Evolutionary conservation across 176 grass and related monocot genomes (phyloP), one percentile per base, ranked within the genome.

Genomic region (Tuctoria greenei): DNA sequence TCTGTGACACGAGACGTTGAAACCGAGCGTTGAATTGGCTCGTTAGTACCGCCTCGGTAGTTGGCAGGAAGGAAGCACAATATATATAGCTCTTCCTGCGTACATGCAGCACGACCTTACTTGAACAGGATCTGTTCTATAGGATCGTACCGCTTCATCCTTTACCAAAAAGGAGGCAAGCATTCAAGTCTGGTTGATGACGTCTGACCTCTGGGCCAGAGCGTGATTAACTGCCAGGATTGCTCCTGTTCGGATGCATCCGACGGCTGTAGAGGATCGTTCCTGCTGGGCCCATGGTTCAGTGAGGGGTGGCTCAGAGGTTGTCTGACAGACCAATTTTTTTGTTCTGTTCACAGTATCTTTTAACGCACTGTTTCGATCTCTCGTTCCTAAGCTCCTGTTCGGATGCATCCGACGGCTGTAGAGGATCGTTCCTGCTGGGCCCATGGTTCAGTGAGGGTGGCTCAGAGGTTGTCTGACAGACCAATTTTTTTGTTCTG

Each of bases 121-220:
- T 76, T 64, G 67, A 80, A 71, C 67, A 80, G 66, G 66, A 81
- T 81, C 57, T 81, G 56, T 63, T 63, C 67, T 71, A 71, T 64
- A 72, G 44, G 34, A 5, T 64, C 47, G 51, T 54, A 54, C 51
- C 20, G 51, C 51, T 58, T 21, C 39, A 64, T 44, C 41, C 74
- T 57, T 57, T 25, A 57, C 54, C n/a, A 57, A 24, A 57, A 25
- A 57, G n/a, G 54, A 57, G 54, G 54, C 54, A 57, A 57, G 54
- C 54, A 18, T 21, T 57, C 3, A 0, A 24, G 54, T 25, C 54
- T 57, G 54, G 54, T 25, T 24, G 54, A 57, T 57, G 54, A 57
- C 54, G 0, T 1, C 8, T 4, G 51, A 54, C 51, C 51, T 54
- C 20, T 12, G 9, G 21, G 54, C 54, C 54, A 54, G 51, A 54